phyloP scores from a whole-genome alignment of 805 yeast genomes.

The Danielozyma ontarioensis region DNA sequence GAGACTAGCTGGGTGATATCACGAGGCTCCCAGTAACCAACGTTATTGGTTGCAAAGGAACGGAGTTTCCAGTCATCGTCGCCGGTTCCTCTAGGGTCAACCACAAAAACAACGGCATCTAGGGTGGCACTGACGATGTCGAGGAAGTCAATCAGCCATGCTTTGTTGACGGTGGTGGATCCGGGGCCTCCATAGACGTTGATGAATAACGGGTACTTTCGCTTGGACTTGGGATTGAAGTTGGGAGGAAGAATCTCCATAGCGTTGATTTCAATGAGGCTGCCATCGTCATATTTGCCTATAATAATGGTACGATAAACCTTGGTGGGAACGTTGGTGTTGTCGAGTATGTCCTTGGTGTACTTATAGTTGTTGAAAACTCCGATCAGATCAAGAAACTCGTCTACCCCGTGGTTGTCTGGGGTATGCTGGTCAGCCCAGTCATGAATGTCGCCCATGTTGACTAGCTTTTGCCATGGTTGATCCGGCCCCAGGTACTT shows the following conservation, averaged over 20 bases:
- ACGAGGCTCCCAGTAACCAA: conserved; percentile 76
- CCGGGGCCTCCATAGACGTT: conserved; percentile 83
- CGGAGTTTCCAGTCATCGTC: conserved; percentile 66
- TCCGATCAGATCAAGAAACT: conserved; percentile 8
- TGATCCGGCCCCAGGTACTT: conserved; percentile 16
- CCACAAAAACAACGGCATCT: conserved; percentile 56
- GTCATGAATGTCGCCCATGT: conserved; percentile 12
- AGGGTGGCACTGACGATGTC: conserved; percentile 53
- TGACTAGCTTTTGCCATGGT: conserved; percentile 21
- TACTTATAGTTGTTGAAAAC: conserved; percentile 14
- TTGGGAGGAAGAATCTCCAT: conserved; percentile 60
- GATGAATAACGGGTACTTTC: conserved; percentile 59
- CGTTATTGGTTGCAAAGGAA: conserved; percentile 48
- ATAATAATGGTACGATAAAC: conserved; percentile 27
- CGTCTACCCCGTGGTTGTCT: conserved; percentile 4
- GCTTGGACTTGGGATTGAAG: conserved; percentile 34
- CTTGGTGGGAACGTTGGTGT: conserved; percentile 48
- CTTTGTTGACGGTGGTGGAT: conserved; percentile 49
- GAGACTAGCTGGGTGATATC: conserved; percentile 54
- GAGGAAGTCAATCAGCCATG: conserved; percentile 49
- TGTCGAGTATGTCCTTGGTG: conserved; percentile 13
- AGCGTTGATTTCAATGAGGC: conserved; percentile 37
- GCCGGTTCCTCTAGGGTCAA: conserved; percentile 85
- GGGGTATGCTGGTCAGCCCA: conserved; percentile 1
- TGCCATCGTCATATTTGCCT: conserved; percentile 25